A percentile compares a stretch with the other conserved stretches of the same genome.
These are phyloP conservation scores for Lodderomyces metapsilosis DNA, from an alignment of 1,139 yeast genomes.

Conservation along the genomic window DNA sequence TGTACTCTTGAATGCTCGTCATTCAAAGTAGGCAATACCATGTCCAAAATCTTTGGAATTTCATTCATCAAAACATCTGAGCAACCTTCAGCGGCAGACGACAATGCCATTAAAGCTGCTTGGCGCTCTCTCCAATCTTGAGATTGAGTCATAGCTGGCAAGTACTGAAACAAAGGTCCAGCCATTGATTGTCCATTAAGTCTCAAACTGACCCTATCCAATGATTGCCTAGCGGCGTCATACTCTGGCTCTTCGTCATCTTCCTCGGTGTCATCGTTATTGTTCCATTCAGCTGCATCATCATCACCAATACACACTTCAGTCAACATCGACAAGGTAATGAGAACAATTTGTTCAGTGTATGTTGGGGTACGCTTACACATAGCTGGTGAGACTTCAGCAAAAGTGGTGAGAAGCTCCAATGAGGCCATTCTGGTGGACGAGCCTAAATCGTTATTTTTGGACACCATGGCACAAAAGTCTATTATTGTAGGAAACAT, in stretches of 20 bases:
- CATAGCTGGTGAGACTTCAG: conserved; percentile 94
- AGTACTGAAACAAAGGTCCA: conserved; percentile 78
- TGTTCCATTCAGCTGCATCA: conserved; percentile 85
- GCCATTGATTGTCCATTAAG: conserved; percentile 84
- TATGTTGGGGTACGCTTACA: conserved; percentile 78
- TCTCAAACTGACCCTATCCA: conserved; percentile 84
- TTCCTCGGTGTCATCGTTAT: conserved; percentile 71
- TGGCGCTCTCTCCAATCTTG: conserved; percentile 90
- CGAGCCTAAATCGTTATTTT: conserved; percentile 76
- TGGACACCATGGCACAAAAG: conserved; percentile 78
- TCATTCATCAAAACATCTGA: conserved; percentile 82
- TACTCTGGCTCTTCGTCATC: conserved; percentile 88
- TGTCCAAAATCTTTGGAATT: conserved; percentile 75
- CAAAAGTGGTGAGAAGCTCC: conserved; percentile 84
- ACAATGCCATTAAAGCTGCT: conserved; percentile 94
- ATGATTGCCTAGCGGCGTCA: conserved; percentile 89
- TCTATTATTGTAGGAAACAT: conserved; percentile 86
- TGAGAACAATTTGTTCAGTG: conserved; percentile 67
- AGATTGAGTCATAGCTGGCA: conserved; percentile 80
- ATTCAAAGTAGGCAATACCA: conserved; percentile 76
- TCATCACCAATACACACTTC: conserved; percentile 89
- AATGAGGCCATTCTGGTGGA: conserved; percentile 81
- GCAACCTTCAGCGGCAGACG: conserved; percentile 98
- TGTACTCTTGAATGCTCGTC: conserved; percentile 94
- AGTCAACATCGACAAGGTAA: conserved; percentile 82